These are phyloP conservation scores for Violaceomyces palustris DNA, from an alignment of 1,284 basidiomycete species.

Conservation along the genomic window DNA sequence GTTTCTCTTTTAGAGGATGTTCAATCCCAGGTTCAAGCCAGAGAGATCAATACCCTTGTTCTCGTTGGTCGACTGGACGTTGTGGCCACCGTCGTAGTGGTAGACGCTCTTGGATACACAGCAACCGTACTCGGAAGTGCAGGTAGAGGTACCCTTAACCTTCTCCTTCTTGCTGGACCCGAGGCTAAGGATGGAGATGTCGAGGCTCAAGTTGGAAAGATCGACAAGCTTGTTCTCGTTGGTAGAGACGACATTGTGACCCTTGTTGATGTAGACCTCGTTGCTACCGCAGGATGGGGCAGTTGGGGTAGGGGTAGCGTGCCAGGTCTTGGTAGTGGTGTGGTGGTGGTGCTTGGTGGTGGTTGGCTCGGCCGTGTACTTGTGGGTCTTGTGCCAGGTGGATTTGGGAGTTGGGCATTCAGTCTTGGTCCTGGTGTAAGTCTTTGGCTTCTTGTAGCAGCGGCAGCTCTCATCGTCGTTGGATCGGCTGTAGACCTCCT, in stretches of 20 bases:
- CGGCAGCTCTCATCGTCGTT: conserved; percentile 29
- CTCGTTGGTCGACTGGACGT: conserved; percentile 11
- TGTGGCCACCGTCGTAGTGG: conserved; percentile 33
- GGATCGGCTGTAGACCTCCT: conserved; percentile 21
- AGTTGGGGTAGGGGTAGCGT: background rate
- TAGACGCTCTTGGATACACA: conserved; percentile 17
- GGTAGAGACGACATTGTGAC: conserved; percentile 18
- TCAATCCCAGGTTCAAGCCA: conserved; percentile 17
- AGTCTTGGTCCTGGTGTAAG: too few relatives aligned
- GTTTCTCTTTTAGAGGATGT: conserved; percentile 23
- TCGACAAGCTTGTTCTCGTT: conserved; percentile 29
- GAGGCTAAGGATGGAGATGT: conserved; percentile 18
- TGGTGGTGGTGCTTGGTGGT: background rate
- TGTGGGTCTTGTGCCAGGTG: background rate
- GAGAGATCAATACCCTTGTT: conserved; percentile 24
- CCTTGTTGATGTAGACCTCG: too few relatives aligned
- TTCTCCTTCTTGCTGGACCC: conserved; percentile 8
- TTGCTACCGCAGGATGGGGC: too few relatives aligned
- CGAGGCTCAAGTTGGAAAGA: conserved; percentile 6
- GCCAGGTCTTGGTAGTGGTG: background rate
- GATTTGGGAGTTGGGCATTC: background rate
- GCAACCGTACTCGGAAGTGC: conserved; percentile 14
- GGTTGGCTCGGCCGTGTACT: background rate
- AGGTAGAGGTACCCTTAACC: conserved; percentile 12
- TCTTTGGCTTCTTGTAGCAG: conserved; percentile 27